A percentile compares a stretch with the other conserved stretches of the same genome.
These are phyloP conservation scores for Phaffia rhodozyma DNA, from an alignment of 1,284 basidiomycete species.

Conservation along the genomic window DNA sequence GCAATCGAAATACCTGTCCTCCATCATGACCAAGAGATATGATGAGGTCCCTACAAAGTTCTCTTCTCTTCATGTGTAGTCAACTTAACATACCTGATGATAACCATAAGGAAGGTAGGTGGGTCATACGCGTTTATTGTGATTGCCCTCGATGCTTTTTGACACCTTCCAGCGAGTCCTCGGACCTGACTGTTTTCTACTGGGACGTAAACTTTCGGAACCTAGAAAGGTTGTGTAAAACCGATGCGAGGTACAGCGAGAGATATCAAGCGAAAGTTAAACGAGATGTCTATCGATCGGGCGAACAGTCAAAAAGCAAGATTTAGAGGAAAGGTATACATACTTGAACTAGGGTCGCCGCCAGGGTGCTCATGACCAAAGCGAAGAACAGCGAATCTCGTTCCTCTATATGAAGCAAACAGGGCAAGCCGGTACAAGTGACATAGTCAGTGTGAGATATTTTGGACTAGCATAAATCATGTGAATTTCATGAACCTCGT, in stretches of 20 bases:
- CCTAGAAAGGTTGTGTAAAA: conserved; percentile 36
- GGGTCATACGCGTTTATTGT: conserved; percentile 67
- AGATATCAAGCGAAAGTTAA: not conserved
- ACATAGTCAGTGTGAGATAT: too few relatives aligned
- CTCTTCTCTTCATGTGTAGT: too few relatives aligned
- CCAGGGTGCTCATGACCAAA: conserved; percentile 69
- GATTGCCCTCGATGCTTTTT: conserved; percentile 66
- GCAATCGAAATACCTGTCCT: conserved; percentile 53
- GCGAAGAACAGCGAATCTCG: conserved; percentile 75
- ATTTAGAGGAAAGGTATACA: not conserved
- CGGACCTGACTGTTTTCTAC: conserved; percentile 64
- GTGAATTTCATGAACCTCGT: conserved; percentile 26
- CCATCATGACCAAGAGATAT: too few relatives aligned
- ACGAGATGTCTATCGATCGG: not conserved
- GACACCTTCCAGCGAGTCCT: conserved; percentile 60
- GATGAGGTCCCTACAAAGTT: too few relatives aligned
- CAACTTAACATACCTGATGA: conserved; percentile 42
- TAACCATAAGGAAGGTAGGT: conserved; percentile 63
- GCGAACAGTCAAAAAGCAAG: too few relatives aligned
- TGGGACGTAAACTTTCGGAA: conserved; percentile 64
- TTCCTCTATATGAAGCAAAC: conserved; percentile 43
- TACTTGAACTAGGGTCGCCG: conserved; percentile 55
- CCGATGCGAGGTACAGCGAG: not conserved
- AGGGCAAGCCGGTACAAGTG: too few relatives aligned
- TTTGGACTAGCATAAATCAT: too few relatives aligned